Evolutionary conservation across 1,139 yeast species (phyloP), one percentile per base, ranked within the genome.

Genomic region (Geotrichum bryndzae): DNA sequence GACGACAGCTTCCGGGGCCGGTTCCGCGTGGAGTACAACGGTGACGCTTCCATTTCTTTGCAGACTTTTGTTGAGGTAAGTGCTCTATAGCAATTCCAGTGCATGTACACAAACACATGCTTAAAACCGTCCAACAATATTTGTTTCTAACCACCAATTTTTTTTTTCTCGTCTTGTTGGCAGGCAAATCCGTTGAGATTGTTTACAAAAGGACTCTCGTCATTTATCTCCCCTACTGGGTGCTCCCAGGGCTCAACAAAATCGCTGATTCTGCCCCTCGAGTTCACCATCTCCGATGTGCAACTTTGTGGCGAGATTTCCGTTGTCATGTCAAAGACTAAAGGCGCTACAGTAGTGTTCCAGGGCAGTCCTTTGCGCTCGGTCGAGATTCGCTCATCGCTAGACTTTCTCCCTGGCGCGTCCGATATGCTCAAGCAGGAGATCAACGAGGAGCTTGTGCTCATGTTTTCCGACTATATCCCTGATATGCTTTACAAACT

Each of bases 291-390:
- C 60, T 82, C 88, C 53, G 83, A 85, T 66, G 83, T 87, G 62
- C 80, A 80, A 67, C 79, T 87, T 60, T 81, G 84, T 61, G 90
- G 90, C 2, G 86, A 86, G 64, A 87, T 88, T 5, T 84, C 86
- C 57, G 82, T 87, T 64, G 92, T 87, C 1, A 86, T 85, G 69
- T 82, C 85, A 23, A 84, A 85, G 68, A 77, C 86, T 2, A 86
- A 86, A 68, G 94, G 94, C 0, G 77, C 86, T 59, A 87, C 91
- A 0, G 74, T 87, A 38, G 92, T 87, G 51, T 86, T 87, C 73
- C 81, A 88, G 67, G 86, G 87, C 71, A 92, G 87, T 71, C 94
- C 94, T 0, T 77, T 87, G 65, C 89, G 87, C 67, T 82, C 86
- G n/a, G 87, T 87, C 57, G 83, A 83, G 64, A 90, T 87, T 2